Evolutionary conservation across 345 rosid genomes (phyloP), one percentile per base, ranked within the genome.

Genomic region (Noccaea caerulescens): DNA sequence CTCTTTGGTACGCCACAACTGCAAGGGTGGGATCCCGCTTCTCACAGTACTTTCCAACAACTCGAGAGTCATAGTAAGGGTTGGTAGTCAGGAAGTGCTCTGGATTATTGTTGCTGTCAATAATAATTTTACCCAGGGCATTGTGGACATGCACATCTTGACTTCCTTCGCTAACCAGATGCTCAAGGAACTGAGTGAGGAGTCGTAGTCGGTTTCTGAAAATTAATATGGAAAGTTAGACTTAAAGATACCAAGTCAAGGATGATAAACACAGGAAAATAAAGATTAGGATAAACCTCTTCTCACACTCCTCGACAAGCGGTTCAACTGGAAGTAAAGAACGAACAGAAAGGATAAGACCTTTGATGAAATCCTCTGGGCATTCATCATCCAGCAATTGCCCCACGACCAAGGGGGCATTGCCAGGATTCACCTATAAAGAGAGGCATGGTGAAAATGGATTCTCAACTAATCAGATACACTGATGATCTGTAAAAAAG

Each of bases 21-120:
- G 99, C 99, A 70, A 95, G 87, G 49, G 98, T 95, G 38, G 99
- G 99, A 84, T 95, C 99, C 43, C 98, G 99, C 79, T 95, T 95
- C 83, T 95, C 99, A 60, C 99, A 94, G 79, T 94, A 94, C 78
- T 94, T 94, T 58, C 99, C 99, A 80, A 94, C 99, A 68, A 94
- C 99, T 54, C 88, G 83, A 16, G 99, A 88, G 84, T 94, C 99
- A 66, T 94, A 94, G 86, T 88, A 94, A 23, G 99, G 99, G 63
- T 94, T 94, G 72, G 98, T 94, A 45, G 99, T 94, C 39, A 94
- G 87, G 79, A 94, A 94, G 80, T 94, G 99, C 82, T 94, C 99
- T 1, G 99, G 99, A 75, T 95, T 95, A 86, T 95, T 91, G 72
- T 90, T 90, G 84, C 98, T 95, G 65, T 95, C 99, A 58, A 95